These are phyloP conservation scores for Eucalyptus caleyi DNA, from an alignment of 345 rosid species.

Conservation along the genomic window DNA sequence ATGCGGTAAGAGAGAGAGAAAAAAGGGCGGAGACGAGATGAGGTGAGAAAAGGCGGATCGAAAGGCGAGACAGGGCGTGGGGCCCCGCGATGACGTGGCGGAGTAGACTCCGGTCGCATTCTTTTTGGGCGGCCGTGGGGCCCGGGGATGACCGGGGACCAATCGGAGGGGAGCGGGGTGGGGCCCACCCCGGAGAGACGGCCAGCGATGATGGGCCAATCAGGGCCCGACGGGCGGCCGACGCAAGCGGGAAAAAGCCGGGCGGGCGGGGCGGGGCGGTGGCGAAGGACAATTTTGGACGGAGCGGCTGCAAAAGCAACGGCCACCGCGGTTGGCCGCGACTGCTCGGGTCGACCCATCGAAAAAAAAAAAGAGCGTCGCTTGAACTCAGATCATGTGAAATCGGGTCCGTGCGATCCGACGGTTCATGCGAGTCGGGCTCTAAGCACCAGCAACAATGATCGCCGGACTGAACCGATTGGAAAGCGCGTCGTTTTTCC, in stretches of 20 bases:
- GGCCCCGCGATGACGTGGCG: background rate
- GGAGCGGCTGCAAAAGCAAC: background rate
- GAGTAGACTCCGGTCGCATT: background rate
- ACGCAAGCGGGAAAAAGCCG: background rate
- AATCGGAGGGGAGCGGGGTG: background rate
- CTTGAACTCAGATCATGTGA: background rate
- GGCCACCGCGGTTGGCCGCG: background rate
- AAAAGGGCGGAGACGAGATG: background rate
- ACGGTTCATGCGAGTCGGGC: background rate
- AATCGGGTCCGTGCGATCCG: background rate
- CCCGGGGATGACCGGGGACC: background rate
- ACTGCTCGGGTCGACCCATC: background rate
- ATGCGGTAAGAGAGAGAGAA: background rate
- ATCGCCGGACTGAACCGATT: no score
- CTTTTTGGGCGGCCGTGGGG: slow-evolving; percentile 15
- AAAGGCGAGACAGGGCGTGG: background rate
- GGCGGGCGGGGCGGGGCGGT: background rate
- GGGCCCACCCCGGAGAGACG: background rate
- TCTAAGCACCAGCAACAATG: background rate
- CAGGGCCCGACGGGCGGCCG: background rate
- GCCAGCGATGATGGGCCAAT: background rate
- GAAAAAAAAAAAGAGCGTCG: no score
- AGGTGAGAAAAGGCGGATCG: background rate
- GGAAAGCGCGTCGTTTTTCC: no score
- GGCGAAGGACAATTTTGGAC: background rate